Evolutionary conservation across 129 eudicot species (phyloP).

Genomic region (Centella asiatica): DNA sequence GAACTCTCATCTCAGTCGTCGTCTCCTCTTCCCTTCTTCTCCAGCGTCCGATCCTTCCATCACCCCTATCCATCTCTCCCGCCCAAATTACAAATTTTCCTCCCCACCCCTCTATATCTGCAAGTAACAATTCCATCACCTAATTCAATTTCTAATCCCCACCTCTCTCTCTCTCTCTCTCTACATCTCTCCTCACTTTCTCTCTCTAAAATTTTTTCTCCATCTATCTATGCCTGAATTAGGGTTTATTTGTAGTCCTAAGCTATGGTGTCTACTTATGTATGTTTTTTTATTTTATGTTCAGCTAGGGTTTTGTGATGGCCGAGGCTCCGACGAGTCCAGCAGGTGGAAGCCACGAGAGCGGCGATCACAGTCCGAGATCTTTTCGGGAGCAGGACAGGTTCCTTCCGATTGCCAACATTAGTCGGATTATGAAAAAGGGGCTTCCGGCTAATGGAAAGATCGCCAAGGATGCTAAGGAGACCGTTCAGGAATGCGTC

Average conservation of each 20-base stretch:
- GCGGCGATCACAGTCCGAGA: conserved; percentile 71
- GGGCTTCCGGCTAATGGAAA: conserved; percentile 71
- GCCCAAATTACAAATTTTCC: conserved; percentile 31
- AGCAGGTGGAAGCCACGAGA: conserved; percentile 61
- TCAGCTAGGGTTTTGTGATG: conserved; percentile 41
- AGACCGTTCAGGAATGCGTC: conserved; percentile 80
- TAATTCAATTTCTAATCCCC: neutral
- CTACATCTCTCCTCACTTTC: neutral
- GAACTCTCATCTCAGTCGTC: conserved; percentile 59
- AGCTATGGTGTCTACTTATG: neutral
- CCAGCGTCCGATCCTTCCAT: conserved; percentile 71
- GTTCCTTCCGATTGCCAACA: conserved; percentile 17
- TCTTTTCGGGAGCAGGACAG: conserved; percentile 63
- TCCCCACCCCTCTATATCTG: neutral
- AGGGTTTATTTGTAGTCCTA: neutral
- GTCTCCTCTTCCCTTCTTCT: conserved; percentile 41
- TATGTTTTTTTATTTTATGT: neutral
- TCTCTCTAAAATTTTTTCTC: neutral
- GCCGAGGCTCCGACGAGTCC: conserved; percentile 54
- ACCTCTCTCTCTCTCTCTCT: neutral
- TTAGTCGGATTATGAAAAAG: conserved; percentile 78
- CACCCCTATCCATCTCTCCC: conserved; percentile 29
- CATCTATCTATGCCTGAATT: neutral
- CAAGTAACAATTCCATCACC: neutral
- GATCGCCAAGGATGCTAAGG: conserved; percentile 81